phyloP scores from a whole-genome alignment of 23 red algal genomes.

The Gracilaria caudata region DNA sequence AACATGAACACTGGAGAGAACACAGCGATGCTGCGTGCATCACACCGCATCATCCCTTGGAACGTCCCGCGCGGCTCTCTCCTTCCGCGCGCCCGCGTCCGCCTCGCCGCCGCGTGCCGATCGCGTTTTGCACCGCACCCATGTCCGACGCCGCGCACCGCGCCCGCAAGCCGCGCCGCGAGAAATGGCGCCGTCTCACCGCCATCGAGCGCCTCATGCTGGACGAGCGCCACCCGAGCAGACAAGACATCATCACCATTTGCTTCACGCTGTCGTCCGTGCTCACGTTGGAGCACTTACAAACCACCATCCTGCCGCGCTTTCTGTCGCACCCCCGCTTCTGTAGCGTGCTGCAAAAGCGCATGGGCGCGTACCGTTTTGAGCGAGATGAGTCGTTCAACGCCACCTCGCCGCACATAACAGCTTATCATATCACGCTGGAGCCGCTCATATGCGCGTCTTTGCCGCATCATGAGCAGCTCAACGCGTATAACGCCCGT shows the following conservation, averaged over 20 bases:
- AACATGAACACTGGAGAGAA: too few relatives aligned
- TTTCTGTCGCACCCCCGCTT: constrained; percentile 55
- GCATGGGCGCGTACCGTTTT: neutral
- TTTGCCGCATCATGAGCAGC: neutral
- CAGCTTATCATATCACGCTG: neutral
- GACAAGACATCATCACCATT: constrained; percentile 44
- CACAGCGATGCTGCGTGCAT: too few relatives aligned
- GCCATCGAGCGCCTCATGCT: constrained; percentile 50
- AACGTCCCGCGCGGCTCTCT: too few relatives aligned
- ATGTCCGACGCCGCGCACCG: neutral
- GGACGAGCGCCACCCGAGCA: constrained; percentile 6
- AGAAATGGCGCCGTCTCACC: constrained; percentile 24
- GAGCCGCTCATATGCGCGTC: neutral
- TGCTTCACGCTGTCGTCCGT: constrained; percentile 16
- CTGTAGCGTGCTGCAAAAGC: neutral
- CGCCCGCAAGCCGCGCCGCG: neutral
- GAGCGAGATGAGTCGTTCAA: neutral
- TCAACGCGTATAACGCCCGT: constrained; percentile 7
- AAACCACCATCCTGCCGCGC: constrained; percentile 21
- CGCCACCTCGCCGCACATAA: neutral
- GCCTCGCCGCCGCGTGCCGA: too few relatives aligned
- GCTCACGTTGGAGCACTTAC: neutral
- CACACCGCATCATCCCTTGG: too few relatives aligned
- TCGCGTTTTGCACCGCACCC: too few relatives aligned
- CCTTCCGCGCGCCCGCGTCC: too few relatives aligned